These are phyloP conservation scores for Cerioporus squamosus DNA, from an alignment of 1,284 basidiomycete species.

Conservation along the genomic window DNA sequence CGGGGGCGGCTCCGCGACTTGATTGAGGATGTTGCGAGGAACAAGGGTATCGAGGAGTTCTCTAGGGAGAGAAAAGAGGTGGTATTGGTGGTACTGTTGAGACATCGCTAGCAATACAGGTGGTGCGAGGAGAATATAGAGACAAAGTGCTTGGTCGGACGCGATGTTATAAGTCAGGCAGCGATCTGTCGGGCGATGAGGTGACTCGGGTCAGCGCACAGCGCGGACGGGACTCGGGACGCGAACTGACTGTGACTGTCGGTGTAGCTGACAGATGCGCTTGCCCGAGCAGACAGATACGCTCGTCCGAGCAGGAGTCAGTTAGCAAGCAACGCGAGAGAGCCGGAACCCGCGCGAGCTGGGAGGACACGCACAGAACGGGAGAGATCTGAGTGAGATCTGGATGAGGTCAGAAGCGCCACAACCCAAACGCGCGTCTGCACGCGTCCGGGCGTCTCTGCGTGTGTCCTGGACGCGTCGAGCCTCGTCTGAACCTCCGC, in stretches of 20 bases:
- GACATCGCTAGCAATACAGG: slow-evolving; percentile 25
- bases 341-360: no score
- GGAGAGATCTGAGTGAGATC: no score
- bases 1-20: slow-evolving; percentile 25
- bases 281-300: no score
- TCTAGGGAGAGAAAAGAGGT: slow-evolving; percentile 51
- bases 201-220: neutral
- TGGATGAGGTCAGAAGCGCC: slow-evolving; percentile 7
- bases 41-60: slow-evolving; percentile 71
- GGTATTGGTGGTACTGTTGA: slow-evolving; percentile 27
- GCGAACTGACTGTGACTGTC: slow-evolving; percentile 1
- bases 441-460: slow-evolving; percentile 18
- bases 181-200: neutral
- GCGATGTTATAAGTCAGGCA: neutral
- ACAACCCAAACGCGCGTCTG: slow-evolving; percentile 34
- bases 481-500: slow-evolving; percentile 2
- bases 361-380: no score
- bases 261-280: no score
- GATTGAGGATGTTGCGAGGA: slow-evolving; percentile 58
- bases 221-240: slow-evolving; percentile 2
- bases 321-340: no score
- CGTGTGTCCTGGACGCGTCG: slow-evolving; percentile 10
- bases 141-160: neutral
- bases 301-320: no score
- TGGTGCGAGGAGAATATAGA: neutral